Evolutionary conservation across 352 stramenopile genomes (phyloP), one percentile per base, ranked within the genome.

Genomic region (Thalassiosira ordinaria): DNA sequence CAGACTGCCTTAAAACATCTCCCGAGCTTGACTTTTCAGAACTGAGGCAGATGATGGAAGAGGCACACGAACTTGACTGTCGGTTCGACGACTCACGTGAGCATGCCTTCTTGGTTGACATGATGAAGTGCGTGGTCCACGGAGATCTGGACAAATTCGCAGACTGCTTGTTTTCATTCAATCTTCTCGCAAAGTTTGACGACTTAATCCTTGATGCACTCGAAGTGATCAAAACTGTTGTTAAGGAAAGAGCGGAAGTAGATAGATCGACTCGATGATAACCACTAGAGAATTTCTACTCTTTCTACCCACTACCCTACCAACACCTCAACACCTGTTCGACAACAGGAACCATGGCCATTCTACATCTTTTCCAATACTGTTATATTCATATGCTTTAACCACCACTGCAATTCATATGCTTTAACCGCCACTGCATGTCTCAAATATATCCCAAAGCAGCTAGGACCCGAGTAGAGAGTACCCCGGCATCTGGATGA

Each of bases 131-230:
- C 52, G 27, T 77, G 3, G 33, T 57, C 2, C 14, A 16, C n/a
- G 26, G 52, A 13, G 67, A 83, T 26, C 16, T 74, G 6, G 29
- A 83, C 26, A 72, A 33, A n/a, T 75, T 84, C 39, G 63, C 46
- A 22, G 75, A 84, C 31, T 63, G 67, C 20, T n/a, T 78, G 0
- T 74, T 62, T 67, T 79, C 44, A 18, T 79, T 71, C 33, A 64
- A 60, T 18, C 53, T 56, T 63, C 0, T 70, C n/a, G 44, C 9
- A 6, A 52, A 69, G 29, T 74, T 83, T 22, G 67, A 83, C 62
- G 66, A 84, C 37, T 39, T 78, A 22, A 44, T 82, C 49, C 57
- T 82, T 46, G 44, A 63, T 24, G 41, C 59, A n/a, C 22, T 82
- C 1, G 41, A 76, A 56, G 52, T 13, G n/a, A 66, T 82, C 1